Evolutionary conservation across 1,284 basidiomycete species (phyloP), one percentile per base, ranked within the genome.

Genomic region (Golubevia pallescens): DNA sequence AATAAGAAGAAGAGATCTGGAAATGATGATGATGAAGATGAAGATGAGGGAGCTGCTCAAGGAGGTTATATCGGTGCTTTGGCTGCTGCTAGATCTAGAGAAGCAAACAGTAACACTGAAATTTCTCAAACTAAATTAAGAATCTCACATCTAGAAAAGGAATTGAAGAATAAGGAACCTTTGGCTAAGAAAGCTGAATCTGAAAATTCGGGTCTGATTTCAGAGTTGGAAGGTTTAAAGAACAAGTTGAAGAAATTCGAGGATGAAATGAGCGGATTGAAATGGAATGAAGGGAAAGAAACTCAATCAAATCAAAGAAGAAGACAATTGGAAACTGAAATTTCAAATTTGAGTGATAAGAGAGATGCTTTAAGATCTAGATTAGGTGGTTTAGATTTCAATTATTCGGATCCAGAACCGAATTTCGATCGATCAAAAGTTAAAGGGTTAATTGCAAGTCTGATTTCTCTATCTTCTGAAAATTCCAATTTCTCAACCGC

Each of bases 41-140:
- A n/a, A n/a, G 67, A 61, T 2, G 73, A 74, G 10, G 71, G 71
- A 53, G 73, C 67, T 1, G 70, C 68, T 4, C 63, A 71, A 20
- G 75, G 77, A 55, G 81, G 82, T 20, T 85, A 82, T 70, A 77
- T 82, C 67, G 82, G 81, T n/a, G 81, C 80, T 61, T 70, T 85
- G 20, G 82, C 82, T n/a, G 67, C 70, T 8, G 79, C 80, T 3
- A 67, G 71, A 7, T 75, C 75, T 21, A 66, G 70, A 28, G 78
- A 81, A 62, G 73, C 80, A 6, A 69, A 71, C 1, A 75, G 77
- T 5, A 61, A 67, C 48, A 76, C 78, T 60, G 78, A 85, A 65
- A 69, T 82, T 23, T 74, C 81, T 66, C 82, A 85, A 67, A 66
- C 75, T 57, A 75, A 77, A 42, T 66, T 83, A 38, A 73, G 75